Percentiles rank a stretch among this genome's conserved stretches.
Conservation (phyloP, 2,329 filamentous ascomycete species). For the Davidsoniella neocaledoniae region DNA sequence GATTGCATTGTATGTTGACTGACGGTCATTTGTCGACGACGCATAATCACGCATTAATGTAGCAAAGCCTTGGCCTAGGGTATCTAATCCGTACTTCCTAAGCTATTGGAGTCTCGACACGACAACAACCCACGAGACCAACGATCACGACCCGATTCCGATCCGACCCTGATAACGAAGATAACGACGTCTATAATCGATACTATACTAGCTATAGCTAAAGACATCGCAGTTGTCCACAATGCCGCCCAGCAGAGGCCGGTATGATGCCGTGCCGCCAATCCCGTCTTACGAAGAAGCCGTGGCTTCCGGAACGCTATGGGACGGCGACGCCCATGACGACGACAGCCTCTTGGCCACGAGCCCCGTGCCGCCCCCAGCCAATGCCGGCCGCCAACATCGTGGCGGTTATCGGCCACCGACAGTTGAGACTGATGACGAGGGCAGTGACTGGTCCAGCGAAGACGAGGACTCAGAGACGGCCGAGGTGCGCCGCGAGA, state of each 20-base stretch:
- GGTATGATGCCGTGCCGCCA: conserved; percentile 16
- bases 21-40: no score
- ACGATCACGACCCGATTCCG: no score
- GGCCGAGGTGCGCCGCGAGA: conserved; percentile 56
- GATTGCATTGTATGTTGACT: no score
- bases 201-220: neutral
- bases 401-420: conserved; percentile 54
- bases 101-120: no score
- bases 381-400: conserved; percentile 25
- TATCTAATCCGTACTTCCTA: no score
- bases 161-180: no score
- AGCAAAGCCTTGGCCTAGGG: no score
- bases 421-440: conserved; percentile 62
- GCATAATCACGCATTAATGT: no score
- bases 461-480: conserved; percentile 35
- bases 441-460: conserved; percentile 38
- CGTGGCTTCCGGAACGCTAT: conserved; percentile 13
- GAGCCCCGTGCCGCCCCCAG: conserved; percentile 20
- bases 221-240: neutral
- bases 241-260: conserved; percentile 10
- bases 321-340: conserved; percentile 26
- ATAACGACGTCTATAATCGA: neutral
- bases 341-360: conserved; percentile 56
- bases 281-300: conserved; percentile 17
- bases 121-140: no score